Evolutionary conservation across 2,329 filamentous ascomycete genomes (phyloP), one percentile per base, ranked within the genome.

Genomic region (Trichocomaceae sp.): DNA sequence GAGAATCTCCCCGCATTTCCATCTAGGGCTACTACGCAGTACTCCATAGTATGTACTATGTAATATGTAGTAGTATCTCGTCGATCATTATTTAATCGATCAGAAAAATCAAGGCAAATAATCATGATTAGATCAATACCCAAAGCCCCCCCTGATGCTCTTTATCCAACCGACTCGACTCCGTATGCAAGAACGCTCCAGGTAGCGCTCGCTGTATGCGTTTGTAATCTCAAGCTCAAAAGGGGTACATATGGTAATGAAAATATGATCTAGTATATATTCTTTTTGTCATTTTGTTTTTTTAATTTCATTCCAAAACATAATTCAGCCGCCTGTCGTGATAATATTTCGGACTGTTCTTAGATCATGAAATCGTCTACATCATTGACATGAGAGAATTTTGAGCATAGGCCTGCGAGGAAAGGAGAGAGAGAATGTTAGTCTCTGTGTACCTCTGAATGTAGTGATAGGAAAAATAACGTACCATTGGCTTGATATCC

Each of bases 401-500:
- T 67, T 89, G 85, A 48, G 88, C 89, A 70, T 95, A 95, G 4
- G 90, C 87, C 87, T 89, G 57, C 19, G 19, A 5, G n/a, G 4
- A 7, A 26, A 26, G 23, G 7, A 26, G 23, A n/a, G 22, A 17
- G 1, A 12, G 50, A 58, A 31, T 58, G 56, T 54, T 44, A 52
- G 35, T 53, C 23, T 48, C 23, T 19, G n/a, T 26, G 56, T 20
- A 35, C 6, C 13, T 17, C 8, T 42, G 7, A n/a, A 54, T 42
- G 12, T 23, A 20, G 23, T 9, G 19, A 31, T 26, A 23, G 31
- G 12, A 6, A n/a, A n/a, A n/a, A 31, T 26, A 26, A 66, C 74
- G 69, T 69, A 79, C 82, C 83, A 99, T 99, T 13, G 93, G 92
- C 72, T 87, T 90, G 70, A 99, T 93, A 66, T 95, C 83, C 12